phyloP scores from a whole-genome alignment of 2,329 filamentous ascomycete genomes.

The Sclerotinia glacialis region DNA sequence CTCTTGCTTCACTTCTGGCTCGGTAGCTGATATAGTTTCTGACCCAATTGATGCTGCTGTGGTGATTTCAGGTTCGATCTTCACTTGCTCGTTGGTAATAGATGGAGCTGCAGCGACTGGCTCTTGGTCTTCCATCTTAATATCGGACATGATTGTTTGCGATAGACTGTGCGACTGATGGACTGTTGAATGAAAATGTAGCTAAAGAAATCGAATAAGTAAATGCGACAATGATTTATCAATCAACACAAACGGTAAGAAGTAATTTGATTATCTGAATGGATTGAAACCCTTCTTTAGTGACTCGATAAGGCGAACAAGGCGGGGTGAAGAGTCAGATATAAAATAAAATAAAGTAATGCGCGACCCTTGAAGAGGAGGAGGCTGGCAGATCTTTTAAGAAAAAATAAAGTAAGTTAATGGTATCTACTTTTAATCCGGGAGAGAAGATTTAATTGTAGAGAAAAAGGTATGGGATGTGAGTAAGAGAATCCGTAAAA shows the following conservation, averaged over 20 bases:
- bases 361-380: conserved; percentile 6
- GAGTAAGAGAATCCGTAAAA: too few relatives aligned
- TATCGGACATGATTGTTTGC: conserved; percentile 20
- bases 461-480: not conserved
- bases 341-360: conserved; percentile 16
- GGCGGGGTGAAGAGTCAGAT: conserved; percentile 33
- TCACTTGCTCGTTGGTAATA: conserved; percentile 29
- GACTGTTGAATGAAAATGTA: not conserved
- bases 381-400: not conserved
- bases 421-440: not conserved
- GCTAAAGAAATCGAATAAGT: not conserved
- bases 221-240: conserved; percentile 11
- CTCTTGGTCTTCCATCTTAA: conserved; percentile 22
- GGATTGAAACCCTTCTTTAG: conserved; percentile 22
- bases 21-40: conserved; percentile 16
- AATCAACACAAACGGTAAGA: conserved; percentile 12
- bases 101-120: conserved; percentile 27
- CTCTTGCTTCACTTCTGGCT: conserved; percentile 26
- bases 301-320: conserved; percentile 27
- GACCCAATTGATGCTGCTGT: conserved; percentile 26
- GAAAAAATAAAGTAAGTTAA: not conserved
- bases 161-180: not conserved
- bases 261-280: not conserved
- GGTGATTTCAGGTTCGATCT: conserved; percentile 24
- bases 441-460: not conserved